Conservation (phyloP, 768 basidiomycete genomes). For the Mycena venus region DNA sequence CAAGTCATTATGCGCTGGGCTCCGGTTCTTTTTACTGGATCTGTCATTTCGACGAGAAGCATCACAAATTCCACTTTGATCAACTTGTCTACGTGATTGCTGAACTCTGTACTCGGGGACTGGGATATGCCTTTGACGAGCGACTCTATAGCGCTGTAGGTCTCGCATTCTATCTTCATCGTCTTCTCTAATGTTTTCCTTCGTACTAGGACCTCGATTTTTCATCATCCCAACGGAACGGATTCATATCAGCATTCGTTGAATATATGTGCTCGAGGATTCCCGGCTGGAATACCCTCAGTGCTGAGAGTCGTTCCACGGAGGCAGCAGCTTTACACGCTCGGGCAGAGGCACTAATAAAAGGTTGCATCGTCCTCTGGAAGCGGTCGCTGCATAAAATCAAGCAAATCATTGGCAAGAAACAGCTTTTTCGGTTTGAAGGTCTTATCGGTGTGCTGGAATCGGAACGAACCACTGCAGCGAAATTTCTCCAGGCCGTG, state of each 20-base stretch:
- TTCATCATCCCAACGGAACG: conserved; percentile 14
- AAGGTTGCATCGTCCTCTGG: conserved; percentile 17
- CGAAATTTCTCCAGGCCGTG: conserved; percentile 2
- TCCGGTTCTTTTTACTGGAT: too few relatives aligned
- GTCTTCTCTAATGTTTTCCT: too few relatives aligned
- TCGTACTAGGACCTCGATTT: conserved; percentile 25
- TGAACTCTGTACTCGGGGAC: too few relatives aligned
- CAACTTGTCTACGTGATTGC: too few relatives aligned
- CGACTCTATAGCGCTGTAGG: too few relatives aligned
- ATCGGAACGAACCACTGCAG: not conserved
- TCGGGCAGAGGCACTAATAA: not conserved
- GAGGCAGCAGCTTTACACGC: not conserved
- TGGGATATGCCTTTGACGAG: too few relatives aligned
- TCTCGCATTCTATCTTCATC: too few relatives aligned
- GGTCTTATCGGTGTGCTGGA: not conserved
- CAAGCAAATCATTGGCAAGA: not conserved
- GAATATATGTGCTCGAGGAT: conserved; percentile 11
- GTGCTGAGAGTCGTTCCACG: not conserved
- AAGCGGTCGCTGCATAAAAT: conserved; percentile 6
- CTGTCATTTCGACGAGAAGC: too few relatives aligned
- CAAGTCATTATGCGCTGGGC: too few relatives aligned
- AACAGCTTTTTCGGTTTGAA: conserved; percentile 11
- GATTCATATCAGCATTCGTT: conserved; percentile 9
- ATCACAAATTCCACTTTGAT: too few relatives aligned
- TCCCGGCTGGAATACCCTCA: conserved; percentile 19